Base-by-base conservation (phyloP, 306 rosid genomes). In the Cucurbita moschata region DNA sequence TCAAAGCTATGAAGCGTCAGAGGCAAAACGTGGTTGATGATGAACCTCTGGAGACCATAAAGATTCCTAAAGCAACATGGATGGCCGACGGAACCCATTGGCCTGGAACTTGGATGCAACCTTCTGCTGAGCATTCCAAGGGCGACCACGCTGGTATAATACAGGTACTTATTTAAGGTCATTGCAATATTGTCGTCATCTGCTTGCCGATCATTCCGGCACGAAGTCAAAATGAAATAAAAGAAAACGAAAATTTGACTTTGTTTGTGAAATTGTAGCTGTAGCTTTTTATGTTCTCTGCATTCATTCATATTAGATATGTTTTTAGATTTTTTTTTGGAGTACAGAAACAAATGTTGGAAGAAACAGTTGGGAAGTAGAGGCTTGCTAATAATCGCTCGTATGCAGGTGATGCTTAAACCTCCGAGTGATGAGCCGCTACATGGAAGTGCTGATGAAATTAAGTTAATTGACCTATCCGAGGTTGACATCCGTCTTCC, bases 11-110 rank as follows among this genome's bases (percentile, higher is more conserved):
- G 97, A 88, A 93, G 81, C 81, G 84, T 78, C 83, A 88, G 77
- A 88, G 98, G 73, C 91, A 93, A 78, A 81, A 85, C 71, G 82
- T 86, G 72, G 44, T 4, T 16, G 94, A 76, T 19, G 87, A 89
- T 78, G 98, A 88, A 73, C 88, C 85, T 37, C 47, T 82, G 16
- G 97, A 93, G 77, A 62, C 78, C 77, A 81, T 83, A 14, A 93
- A 93, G 83, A 83, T 93, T 79, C 85, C 90, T 35, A 93, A 93
- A 79, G 98, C 98, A 49, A 93, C 98, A 58, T 93, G 98, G 98
- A 93, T 93, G 98, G 97, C 98, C 58, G 97, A 93, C 79, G 96
- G 94, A 77, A 88, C 98, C 59, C 92, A 93, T 68, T 93, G 98
- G 98, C 98, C 98, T 2, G 98, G 98, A 78, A 93, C 98, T 75